Percentiles rank a stretch among this genome's conserved stretches.
Evolutionary conservation across 78 protist genomes (phyloP).

Genomic region (slime mould (Dictyostelium discoideum)): DNA sequence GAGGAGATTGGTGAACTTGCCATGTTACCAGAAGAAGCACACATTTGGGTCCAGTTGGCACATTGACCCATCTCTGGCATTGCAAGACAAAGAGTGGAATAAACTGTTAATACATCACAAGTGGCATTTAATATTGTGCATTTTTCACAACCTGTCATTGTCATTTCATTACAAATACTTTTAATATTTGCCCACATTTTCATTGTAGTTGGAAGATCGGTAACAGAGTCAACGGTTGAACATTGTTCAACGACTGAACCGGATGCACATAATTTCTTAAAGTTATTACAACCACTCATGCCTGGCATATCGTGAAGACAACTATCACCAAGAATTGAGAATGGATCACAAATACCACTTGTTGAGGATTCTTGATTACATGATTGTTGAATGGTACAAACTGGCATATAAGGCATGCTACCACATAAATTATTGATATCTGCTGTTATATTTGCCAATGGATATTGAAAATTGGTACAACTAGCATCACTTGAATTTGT

Average conservation of each 20-base stretch:
- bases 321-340: conserved; percentile 27
- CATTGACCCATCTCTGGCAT: conserved; percentile 75
- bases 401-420: conserved; percentile 40
- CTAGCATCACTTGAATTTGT: background rate
- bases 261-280: background rate
- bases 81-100: conserved; percentile 38
- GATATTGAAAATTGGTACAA: conserved; percentile 20
- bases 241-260: conserved; percentile 31
- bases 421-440: conserved; percentile 41
- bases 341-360: conserved; percentile 40
- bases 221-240: background rate
- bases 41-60: conserved; percentile 3
- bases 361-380: background rate
- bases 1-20: background rate
- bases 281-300: conserved; percentile 46
- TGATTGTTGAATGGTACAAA: conserved; percentile 11
- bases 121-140: background rate
- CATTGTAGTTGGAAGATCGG: background rate
- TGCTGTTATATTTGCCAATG: background rate
- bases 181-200: background rate
- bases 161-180: conserved; percentile 49
- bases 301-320: conserved; percentile 60
- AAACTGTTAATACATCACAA: conserved; percentile 2
- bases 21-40: background rate
- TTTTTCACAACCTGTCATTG: conserved; percentile 31